Base-by-base conservation (phyloP, 2,329 filamentous ascomycete species). In the Colletotrichum noveboracense region DNA sequence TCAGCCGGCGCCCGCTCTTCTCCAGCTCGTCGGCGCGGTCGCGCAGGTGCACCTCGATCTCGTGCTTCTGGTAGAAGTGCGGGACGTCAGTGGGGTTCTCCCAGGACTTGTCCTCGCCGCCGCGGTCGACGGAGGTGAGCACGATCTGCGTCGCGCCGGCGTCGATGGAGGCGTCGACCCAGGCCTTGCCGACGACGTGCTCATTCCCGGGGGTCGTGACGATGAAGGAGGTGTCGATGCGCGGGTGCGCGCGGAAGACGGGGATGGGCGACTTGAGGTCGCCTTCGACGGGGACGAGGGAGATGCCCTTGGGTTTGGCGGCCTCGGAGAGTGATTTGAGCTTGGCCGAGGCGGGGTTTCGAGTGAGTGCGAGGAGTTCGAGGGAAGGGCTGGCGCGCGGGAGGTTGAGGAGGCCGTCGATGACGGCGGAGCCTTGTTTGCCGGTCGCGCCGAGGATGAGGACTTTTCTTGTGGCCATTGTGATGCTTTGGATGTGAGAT, bases 381-480 rank as follows among this genome's bases (percentile, higher is more conserved):
- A 71, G 56, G 24, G 74, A 66, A 24, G 61, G 68, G 18, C 34
- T 13, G 43, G 48, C 66, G 21, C 36, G 34, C 7, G 60, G 71
- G 21, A 76, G 81, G 62, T 77, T 76, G 30, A 85, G 68, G 13
- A 77, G 70, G 34, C 70, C 82, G 26, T 85, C 75, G 56, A 89
- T 80, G 65, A 87, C 83, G 30, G 88, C 81, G 58, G 83, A 80
- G 76, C 88, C 88, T 64, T 87, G 88, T 72, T 86, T 86, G n/a
- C 89, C 88, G 48, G 82, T 87, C 66, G 83, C 88, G 48, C 88
- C 88, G 43, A 89, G 80, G 71, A 89, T 79, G 74, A 90, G 85
- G 67, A 89, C 77, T 55, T 86, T 77, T 18, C 78, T 78, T 28
- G 80, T 77, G 76, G 81, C 78, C 66, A 76, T 76, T 26, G 6